Conservation (phyloP, 257 asterid genomes). For the Coffea eugenioides region DNA sequence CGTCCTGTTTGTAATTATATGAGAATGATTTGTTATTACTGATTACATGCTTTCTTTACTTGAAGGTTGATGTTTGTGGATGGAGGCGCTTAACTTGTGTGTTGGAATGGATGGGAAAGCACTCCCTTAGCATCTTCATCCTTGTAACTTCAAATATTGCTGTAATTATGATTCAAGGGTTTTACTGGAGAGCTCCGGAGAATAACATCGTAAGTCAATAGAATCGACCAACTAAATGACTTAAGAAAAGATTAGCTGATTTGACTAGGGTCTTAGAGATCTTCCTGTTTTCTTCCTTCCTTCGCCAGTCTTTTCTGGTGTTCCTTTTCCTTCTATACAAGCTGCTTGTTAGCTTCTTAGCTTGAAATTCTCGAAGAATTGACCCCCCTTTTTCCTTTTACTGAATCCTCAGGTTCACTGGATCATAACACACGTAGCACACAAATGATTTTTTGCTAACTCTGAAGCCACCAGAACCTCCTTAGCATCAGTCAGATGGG, state of each 20-base stretch:
- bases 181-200: slow-evolving; percentile 57
- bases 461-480: background rate
- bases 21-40: background rate
- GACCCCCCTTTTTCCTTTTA: background rate
- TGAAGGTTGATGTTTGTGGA: slow-evolving; percentile 71
- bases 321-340: background rate
- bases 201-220: slow-evolving; percentile 63
- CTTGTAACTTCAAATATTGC: slow-evolving; percentile 68
- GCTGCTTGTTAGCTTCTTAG: background rate
- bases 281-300: background rate
- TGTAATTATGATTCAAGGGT: slow-evolving; percentile 66
- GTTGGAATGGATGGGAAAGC: slow-evolving; percentile 81
- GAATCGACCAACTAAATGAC: background rate
- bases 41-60: background rate
- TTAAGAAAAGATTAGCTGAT: background rate
- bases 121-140: slow-evolving; percentile 59
- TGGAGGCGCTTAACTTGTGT: slow-evolving; percentile 54
- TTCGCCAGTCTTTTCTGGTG: background rate
- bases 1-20: background rate
- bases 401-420: slow-evolving; percentile 47
- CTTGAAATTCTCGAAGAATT: background rate
- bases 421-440: slow-evolving; percentile 48
- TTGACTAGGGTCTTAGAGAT: background rate
- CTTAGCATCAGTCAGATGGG: background rate
- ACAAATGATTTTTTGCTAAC: slow-evolving; percentile 25